These are phyloP conservation scores for Oropetium thomaeum DNA, from an alignment of 176 grass and related monocot species.

Conservation along the genomic window DNA sequence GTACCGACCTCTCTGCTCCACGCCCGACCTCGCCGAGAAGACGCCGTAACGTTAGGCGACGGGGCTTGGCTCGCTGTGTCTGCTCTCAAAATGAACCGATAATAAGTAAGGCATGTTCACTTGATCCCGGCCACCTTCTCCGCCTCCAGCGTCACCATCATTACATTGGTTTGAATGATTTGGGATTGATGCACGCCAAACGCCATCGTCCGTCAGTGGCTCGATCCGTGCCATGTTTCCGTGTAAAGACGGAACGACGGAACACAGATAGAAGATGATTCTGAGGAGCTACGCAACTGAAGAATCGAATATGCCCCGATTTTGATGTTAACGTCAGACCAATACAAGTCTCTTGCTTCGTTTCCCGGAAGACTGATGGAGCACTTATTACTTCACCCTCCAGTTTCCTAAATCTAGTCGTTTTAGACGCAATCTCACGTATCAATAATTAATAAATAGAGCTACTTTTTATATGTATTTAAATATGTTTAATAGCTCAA, in stretches of 20 bases:
- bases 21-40: not conserved
- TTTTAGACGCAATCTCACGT: too few relatives aligned
- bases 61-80: not conserved
- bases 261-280: not conserved
- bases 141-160: not conserved
- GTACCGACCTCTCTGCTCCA: not conserved
- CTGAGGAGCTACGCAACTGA: constrained; percentile 11
- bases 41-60: not conserved
- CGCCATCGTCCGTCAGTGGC: too few relatives aligned
- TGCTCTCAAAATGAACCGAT: not conserved
- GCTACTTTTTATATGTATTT: too few relatives aligned
- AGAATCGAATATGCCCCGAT: constrained; percentile 28
- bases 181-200: too few relatives aligned
- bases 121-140: not conserved
- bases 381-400: too few relatives aligned
- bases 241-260: not conserved
- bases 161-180: too few relatives aligned
- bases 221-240: not conserved
- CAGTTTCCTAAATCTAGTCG: too few relatives aligned
- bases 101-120: not conserved
- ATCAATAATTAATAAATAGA: too few relatives aligned
- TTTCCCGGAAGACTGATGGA: not conserved
- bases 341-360: not conserved
- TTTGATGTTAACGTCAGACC: constrained; percentile 23
- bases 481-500: too few relatives aligned